These are phyloP conservation scores for Clonostachys rosea DNA, from an alignment of 2,329 filamentous ascomycete genomes.

Conservation along the genomic window DNA sequence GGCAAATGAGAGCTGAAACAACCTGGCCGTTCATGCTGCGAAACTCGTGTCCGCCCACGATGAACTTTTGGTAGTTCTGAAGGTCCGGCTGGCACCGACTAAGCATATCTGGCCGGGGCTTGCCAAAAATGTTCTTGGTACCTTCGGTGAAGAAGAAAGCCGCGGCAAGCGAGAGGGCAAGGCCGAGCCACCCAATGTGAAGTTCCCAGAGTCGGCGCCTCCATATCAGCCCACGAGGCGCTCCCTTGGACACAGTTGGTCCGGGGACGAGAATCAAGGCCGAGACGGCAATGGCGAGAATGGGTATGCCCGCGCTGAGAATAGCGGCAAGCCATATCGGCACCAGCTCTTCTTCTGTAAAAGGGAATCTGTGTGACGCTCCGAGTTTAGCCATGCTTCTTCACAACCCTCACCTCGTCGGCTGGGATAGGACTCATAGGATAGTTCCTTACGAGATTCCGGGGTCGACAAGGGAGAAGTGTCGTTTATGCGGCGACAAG, in stretches of 20 bases:
- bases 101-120: constrained; percentile 77
- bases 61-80: constrained; percentile 49
- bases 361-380: constrained; percentile 63
- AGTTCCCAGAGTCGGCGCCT: constrained; percentile 86
- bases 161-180: constrained; percentile 67
- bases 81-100: constrained; percentile 74
- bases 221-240: constrained; percentile 64
- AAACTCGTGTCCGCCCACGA: constrained; percentile 68
- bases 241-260: constrained; percentile 57
- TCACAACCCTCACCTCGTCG: no score
- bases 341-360: constrained; percentile 66
- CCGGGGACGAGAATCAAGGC: constrained; percentile 70
- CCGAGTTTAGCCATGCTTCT: no score
- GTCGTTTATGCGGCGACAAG: constrained; percentile 60
- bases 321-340: constrained; percentile 60
- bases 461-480: constrained; percentile 69
- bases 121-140: constrained; percentile 73
- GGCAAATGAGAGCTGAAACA: not conserved
- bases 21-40: no score
- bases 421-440: no score
- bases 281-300: constrained; percentile 62
- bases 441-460: constrained; percentile 71
- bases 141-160: constrained; percentile 80
- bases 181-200: constrained; percentile 79
- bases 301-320: constrained; percentile 60